Conservation (phyloP, 2,329 filamentous ascomycete genomes). For the Neopestalotiopsis clavispora region DNA sequence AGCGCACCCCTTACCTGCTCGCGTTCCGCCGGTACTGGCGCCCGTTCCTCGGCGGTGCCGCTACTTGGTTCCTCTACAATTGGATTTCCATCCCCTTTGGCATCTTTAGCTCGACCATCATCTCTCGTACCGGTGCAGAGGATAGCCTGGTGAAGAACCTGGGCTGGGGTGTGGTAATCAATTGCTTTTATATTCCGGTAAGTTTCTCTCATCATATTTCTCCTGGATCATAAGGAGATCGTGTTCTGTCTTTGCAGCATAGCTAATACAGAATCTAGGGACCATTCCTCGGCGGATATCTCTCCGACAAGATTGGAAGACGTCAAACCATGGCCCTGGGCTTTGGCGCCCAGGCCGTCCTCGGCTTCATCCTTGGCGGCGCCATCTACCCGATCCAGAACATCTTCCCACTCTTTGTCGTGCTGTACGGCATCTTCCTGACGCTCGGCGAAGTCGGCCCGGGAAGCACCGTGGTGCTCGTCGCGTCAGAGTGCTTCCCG, state of each 20-base stretch:
- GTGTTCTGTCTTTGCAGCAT: neutral
- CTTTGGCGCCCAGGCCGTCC: constrained; percentile 46
- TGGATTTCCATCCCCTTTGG: constrained; percentile 61
- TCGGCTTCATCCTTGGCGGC: constrained; percentile 56
- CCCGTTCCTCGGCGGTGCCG: constrained; percentile 51
- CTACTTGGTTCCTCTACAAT: constrained; percentile 59
- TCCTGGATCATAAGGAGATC: neutral
- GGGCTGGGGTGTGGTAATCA: constrained; percentile 52
- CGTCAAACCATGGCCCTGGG: constrained; percentile 56
- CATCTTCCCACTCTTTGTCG: constrained; percentile 54
- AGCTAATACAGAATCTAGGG: constrained; percentile 27
- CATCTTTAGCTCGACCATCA: constrained; percentile 59
- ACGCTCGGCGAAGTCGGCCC: constrained; percentile 55
- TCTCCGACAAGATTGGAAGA: constrained; percentile 54
- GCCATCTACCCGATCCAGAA: constrained; percentile 48
- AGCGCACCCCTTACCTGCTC: constrained; percentile 51
- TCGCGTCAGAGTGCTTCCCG: constrained; percentile 53
- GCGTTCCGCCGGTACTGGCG: constrained; percentile 53
- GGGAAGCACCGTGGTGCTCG: constrained; percentile 46
- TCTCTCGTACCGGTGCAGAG: constrained; percentile 44
- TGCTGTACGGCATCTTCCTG: constrained; percentile 56
- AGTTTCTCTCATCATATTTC: neutral
- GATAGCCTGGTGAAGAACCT: constrained; percentile 48
- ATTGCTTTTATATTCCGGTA: constrained; percentile 53
- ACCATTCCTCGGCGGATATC: constrained; percentile 49